A percentile compares a stretch with the other conserved stretches of the same genome.
phyloP scores from a whole-genome alignment of 2,329 filamentous ascomycete species.

The Sporothrix protearum region DNA sequence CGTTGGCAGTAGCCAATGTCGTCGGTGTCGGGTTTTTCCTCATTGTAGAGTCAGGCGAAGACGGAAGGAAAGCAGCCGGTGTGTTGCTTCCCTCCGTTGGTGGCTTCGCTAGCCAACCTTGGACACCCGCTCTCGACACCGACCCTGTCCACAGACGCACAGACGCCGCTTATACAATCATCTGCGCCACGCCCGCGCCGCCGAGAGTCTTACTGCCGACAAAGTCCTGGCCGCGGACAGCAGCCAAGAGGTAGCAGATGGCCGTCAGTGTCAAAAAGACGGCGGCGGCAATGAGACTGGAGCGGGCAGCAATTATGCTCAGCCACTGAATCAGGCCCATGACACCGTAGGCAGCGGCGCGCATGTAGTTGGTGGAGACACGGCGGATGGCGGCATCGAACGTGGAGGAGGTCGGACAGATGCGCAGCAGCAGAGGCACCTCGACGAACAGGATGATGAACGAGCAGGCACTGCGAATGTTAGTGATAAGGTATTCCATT shows the following conservation, averaged over 20 bases:
- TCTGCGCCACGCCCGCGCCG: constrained; percentile 89
- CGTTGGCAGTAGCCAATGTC: neutral
- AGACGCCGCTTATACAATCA: constrained; percentile 65
- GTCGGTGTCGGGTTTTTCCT: neutral
- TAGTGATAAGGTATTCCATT: neutral
- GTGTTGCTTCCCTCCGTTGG: neutral
- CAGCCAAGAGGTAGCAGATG: constrained; percentile 76
- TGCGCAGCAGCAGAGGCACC: constrained; percentile 89
- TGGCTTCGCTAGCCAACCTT: neutral
- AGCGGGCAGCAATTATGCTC: constrained; percentile 61
- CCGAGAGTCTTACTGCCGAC: constrained; percentile 94
- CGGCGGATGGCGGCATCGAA: constrained; percentile 89
- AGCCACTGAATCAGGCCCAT: constrained; percentile 85
- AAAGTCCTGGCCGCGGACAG: constrained; percentile 78
- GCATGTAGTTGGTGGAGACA: constrained; percentile 96
- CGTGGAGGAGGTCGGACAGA: constrained; percentile 87
- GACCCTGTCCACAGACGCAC: neutral
- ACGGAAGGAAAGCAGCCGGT: neutral
- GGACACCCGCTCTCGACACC: neutral
- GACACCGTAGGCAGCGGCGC: constrained; percentile 76
- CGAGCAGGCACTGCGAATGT: constrained; percentile 56
- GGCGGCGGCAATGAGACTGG: constrained; percentile 80
- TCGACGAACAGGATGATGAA: constrained; percentile 81
- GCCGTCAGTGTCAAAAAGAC: constrained; percentile 74
- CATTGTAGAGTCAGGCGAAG: neutral